Conservation (phyloP, 129 eudicot genomes). For the Erigeron canadensis region DNA sequence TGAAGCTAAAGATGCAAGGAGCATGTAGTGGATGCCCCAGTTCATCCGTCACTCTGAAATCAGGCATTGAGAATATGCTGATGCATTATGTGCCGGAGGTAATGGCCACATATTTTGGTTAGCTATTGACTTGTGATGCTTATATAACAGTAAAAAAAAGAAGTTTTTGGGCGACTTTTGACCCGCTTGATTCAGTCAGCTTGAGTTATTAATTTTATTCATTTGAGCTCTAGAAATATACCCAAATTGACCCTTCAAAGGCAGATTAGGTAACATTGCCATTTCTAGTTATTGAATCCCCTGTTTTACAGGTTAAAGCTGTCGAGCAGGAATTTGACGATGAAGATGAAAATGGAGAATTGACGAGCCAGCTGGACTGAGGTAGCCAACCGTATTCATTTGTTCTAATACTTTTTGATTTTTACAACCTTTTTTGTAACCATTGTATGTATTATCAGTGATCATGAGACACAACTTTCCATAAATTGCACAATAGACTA, state of each 20-base stretch:
- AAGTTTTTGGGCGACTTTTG: not conserved
- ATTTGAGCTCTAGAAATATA: not conserved
- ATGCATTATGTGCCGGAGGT: slow-evolving; percentile 99
- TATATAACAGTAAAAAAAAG: too few relatives aligned
- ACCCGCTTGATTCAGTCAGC: not conserved
- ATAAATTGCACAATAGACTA: slow-evolving; percentile 19
- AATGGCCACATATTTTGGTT: not conserved
- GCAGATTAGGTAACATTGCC: not conserved
- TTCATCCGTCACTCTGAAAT: slow-evolving; percentile 93
- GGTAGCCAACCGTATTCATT: slow-evolving; percentile 21
- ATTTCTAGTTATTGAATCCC: slow-evolving; percentile 8
- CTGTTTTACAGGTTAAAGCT: slow-evolving; percentile 57
- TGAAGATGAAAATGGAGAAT: slow-evolving; percentile 65
- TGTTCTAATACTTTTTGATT: slow-evolving; percentile 1
- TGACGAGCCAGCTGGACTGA: slow-evolving; percentile 47
- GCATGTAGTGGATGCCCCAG: slow-evolving; percentile 99
- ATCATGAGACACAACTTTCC: not conserved
- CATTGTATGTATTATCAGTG: slow-evolving; percentile 21
- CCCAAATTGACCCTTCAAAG: not conserved
- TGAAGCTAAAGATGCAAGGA: slow-evolving; percentile 96
- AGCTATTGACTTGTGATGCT: not conserved
- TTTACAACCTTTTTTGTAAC: slow-evolving; percentile 12
- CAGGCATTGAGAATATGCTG: slow-evolving; percentile 97
- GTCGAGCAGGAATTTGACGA: slow-evolving; percentile 91
- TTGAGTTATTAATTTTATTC: not conserved